phyloP scores from a whole-genome alignment of 768 basidiomycete genomes.

The Cystobasidium tubakii region DNA sequence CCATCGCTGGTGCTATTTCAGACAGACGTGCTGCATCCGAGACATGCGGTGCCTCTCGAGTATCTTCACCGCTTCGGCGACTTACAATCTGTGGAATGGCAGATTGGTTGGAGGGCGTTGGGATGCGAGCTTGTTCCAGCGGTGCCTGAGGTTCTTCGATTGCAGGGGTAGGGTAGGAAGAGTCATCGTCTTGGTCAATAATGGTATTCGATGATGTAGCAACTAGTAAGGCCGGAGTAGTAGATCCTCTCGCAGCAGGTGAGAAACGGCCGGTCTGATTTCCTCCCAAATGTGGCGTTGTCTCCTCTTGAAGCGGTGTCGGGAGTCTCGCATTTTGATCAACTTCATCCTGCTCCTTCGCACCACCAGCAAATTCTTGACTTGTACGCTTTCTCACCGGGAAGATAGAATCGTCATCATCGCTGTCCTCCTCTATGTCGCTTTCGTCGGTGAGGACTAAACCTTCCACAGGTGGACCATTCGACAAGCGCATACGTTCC shows the following conservation, averaged over 20 bases:
- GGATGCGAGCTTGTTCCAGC: background rate
- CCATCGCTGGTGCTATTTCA: background rate
- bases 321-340: background rate
- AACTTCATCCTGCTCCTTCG: background rate
- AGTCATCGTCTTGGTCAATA: background rate
- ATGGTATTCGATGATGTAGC: background rate
- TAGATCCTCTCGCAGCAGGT: background rate
- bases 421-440: conserved; percentile 52
- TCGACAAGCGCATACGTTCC: conserved; percentile 40
- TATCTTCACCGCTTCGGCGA: background rate
- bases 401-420: conserved; percentile 50
- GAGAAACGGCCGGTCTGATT: background rate
- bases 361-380: background rate
- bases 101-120: background rate
- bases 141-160: background rate
- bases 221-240: background rate
- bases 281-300: background rate
- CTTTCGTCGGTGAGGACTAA: conserved; percentile 37
- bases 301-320: background rate
- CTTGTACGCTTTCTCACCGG: conserved; percentile 8
- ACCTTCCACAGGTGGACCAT: conserved; percentile 39
- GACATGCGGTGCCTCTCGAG: background rate
- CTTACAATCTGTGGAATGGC: background rate
- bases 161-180: background rate
- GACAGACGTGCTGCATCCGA: background rate